Base-by-base conservation (phyloP, 371 early-diverging fungal genomes). In the Mucor lusitanicus region DNA sequence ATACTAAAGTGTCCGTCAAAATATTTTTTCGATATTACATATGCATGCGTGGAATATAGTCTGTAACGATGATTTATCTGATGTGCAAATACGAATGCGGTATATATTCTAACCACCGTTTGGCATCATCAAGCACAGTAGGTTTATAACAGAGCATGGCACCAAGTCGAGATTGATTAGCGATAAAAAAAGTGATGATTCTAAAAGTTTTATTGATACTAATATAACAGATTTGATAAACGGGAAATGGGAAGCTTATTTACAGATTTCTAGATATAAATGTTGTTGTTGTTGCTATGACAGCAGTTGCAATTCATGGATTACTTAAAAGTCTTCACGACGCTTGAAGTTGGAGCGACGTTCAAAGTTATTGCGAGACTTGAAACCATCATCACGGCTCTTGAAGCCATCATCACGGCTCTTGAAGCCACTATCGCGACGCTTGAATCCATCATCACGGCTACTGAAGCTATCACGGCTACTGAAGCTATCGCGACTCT, bases 391-490 rank as follows among this genome's bases (percentile, higher is more conserved):
- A 23, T 13, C 23, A 58, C 60, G 55, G 11, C 61, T 6, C 7
- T 30, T 39, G 19, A 61, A 67, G 9, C 57, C 64, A 44, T 35
- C 27, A 48, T 40, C 54, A 23, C 55, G 55, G 6, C 55, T 0
- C 3, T 23, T 39, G 19, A 61, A 67, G 15, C 57, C 64, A 44
- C 25, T 25, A 21, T 59, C 53, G 17, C 67, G 61, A 11, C 46
- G 21, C 56, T 61, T 67, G 62, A 64, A 64, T 13, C 44, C 37
- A 64, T 21, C 21, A 59, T 39, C 35, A 39, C 59, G 35, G 5
- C 39, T 39, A 25, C 39, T 60, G 8, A 60, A 19, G 9, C 23
- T 53, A 39, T 48, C 63, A 63, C 64, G 59, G 23, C 32, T 6
- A 19, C 46, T 59, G 59, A 40, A 57, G 1, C 59, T 27, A 59